Percentiles rank a stretch among this genome's conserved stretches.
phyloP scores from a whole-genome alignment of 177 flowering plant genomes.

The Vitis hybrid region DNA sequence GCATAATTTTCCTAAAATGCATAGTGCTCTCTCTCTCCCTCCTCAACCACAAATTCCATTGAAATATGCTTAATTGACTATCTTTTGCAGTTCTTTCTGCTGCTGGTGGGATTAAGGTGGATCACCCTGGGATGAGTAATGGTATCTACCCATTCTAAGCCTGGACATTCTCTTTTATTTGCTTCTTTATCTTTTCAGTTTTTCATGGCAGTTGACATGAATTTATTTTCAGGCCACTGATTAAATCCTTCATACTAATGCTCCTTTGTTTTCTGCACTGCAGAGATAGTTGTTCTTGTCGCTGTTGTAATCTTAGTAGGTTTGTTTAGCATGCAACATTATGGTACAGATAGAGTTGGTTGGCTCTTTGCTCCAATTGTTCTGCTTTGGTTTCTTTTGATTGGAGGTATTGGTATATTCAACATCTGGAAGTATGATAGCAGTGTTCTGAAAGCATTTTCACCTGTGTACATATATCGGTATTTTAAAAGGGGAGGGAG shows the following conservation, averaged over 20 bases:
- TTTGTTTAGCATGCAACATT: constrained; percentile 89
- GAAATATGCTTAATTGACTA: background rate
- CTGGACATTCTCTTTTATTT: background rate
- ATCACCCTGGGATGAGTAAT: constrained; percentile 61
- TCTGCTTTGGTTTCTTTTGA: constrained; percentile 82
- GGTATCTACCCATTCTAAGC: constrained; percentile 40
- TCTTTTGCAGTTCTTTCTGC: constrained; percentile 80
- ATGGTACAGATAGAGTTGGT: constrained; percentile 86
- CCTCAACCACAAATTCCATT: background rate
- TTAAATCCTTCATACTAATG: background rate
- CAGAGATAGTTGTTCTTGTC: constrained; percentile 77
- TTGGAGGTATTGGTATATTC: constrained; percentile 84
- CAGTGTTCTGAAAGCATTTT: constrained; percentile 73
- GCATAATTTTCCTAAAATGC: too few species aligned
- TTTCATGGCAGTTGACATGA: too few species aligned
- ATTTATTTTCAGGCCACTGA: background rate
- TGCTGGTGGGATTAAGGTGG: constrained; percentile 81
- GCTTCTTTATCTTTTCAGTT: background rate
- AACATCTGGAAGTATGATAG: constrained; percentile 77
- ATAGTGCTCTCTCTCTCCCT: too few species aligned
- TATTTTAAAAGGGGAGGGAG: constrained; percentile 62
- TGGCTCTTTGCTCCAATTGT: constrained; percentile 95
- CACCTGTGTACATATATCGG: constrained; percentile 72
- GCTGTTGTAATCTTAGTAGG: constrained; percentile 73
- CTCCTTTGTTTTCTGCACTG: constrained; percentile 12